Percentiles rank a stretch among this genome's conserved stretches.
phyloP scores from a whole-genome alignment of 768 basidiomycete genomes.

The Agaricus subrufescens region DNA sequence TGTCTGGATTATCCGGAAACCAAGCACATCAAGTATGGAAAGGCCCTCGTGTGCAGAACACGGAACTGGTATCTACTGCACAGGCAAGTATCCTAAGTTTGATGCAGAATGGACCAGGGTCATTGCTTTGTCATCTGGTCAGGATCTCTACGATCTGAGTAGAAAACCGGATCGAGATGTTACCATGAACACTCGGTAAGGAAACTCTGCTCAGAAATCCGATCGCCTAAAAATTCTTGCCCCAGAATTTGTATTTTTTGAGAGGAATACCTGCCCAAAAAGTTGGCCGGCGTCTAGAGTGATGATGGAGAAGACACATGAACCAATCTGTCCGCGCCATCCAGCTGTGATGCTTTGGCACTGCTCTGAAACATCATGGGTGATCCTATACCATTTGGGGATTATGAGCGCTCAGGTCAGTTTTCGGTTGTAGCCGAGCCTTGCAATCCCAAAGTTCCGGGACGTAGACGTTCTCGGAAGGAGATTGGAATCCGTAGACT shows the following conservation, averaged over 20 bases:
- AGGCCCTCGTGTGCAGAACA: neutral
- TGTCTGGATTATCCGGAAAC: neutral
- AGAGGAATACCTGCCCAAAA: neutral
- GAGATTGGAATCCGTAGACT: slow-evolving; percentile 36
- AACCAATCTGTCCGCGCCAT: slow-evolving; percentile 20
- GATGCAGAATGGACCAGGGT: slow-evolving; percentile 10
- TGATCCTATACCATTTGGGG: slow-evolving; percentile 25
- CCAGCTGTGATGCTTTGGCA: slow-evolving; percentile 27
- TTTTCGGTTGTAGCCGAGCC: slow-evolving; percentile 46
- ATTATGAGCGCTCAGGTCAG: slow-evolving; percentile 28
- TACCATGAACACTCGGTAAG: slow-evolving; percentile 10
- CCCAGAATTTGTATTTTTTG: neutral
- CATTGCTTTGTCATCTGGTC: slow-evolving; percentile 1
- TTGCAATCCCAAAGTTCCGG: slow-evolving; percentile 44
- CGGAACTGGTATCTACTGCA: neutral
- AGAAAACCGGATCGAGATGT: slow-evolving; percentile 1
- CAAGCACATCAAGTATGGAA: neutral
- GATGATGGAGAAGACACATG: neutral
- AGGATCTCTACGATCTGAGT: slow-evolving; percentile 5
- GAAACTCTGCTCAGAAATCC: slow-evolving; percentile 8
- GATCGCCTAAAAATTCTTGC: slow-evolving; percentile 2
- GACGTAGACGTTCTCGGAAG: slow-evolving; percentile 38
- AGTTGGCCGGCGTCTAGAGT: neutral
- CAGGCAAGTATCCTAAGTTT: neutral
- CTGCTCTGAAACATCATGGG: slow-evolving; percentile 31